Conservation (phyloP, 23 red algal species). For the Gracilaria domingensis region DNA sequence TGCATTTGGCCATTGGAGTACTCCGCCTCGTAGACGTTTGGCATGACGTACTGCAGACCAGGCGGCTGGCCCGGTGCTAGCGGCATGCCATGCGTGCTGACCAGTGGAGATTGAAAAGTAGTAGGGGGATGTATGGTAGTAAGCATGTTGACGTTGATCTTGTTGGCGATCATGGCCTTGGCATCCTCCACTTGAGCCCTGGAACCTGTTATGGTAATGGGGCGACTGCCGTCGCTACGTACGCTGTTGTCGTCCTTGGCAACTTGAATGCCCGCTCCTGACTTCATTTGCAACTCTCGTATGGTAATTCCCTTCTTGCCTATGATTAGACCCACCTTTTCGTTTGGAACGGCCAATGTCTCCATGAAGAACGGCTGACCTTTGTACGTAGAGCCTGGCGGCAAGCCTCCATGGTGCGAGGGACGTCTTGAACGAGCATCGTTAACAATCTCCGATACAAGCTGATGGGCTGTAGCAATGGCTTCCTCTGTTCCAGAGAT, state of each 20-base stretch:
- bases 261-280: conserved; percentile 84
- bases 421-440: conserved; percentile 70
- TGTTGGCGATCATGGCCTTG: conserved; percentile 78
- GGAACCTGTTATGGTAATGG: conserved; percentile 85
- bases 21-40: conserved; percentile 53
- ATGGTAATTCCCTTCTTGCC: conserved; percentile 88
- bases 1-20: conserved; percentile 64
- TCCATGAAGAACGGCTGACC: conserved; percentile 61
- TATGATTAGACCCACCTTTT: conserved; percentile 95
- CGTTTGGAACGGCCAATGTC: conserved; percentile 80
- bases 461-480: conserved; percentile 76
- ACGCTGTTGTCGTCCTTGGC: conserved; percentile 80
- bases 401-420: conserved; percentile 19
- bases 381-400: conserved; percentile 21
- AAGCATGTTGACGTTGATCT: conserved; percentile 69
- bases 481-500: conserved; percentile 78
- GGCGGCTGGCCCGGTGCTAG: conserved; percentile 24
- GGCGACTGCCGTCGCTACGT: conserved; percentile 63
- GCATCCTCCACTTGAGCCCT: conserved; percentile 81
- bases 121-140: conserved; percentile 37
- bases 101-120: conserved; percentile 32
- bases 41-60: conserved; percentile 22
- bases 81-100: conserved; percentile 24
- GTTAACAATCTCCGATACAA: conserved; percentile 82
- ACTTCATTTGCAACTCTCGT: conserved; percentile 89